A percentile compares a stretch with the other conserved stretches of the same genome.
Conservation (phyloP, 73 alveolate genomes). For the Uronychia setigera region DNA sequence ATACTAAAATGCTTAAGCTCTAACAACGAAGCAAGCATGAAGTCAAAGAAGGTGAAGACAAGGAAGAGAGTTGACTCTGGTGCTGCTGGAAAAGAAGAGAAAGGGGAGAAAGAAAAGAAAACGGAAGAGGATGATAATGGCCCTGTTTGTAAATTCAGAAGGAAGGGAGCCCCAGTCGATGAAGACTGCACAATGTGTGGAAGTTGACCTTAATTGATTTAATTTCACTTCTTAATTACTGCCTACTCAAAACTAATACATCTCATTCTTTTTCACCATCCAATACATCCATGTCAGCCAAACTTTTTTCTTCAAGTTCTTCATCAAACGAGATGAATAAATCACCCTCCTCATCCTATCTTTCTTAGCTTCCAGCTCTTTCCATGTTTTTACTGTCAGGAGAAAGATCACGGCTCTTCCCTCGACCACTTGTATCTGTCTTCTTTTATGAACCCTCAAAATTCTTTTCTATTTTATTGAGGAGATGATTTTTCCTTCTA, state of each 20-base stretch:
- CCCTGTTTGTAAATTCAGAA: not conserved
- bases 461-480: not conserved
- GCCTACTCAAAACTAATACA: too few species aligned
- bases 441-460: too few species aligned
- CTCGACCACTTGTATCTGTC: too few species aligned
- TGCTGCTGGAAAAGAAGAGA: not conserved
- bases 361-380: not conserved
- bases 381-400: too few species aligned
- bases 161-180: not conserved
- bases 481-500: not conserved
- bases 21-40: constrained; percentile 13
- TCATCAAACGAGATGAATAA: not conserved
- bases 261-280: too few species aligned
- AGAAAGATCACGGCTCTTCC: too few species aligned
- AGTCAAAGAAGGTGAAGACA: constrained; percentile 21
- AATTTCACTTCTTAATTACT: not conserved
- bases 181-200: not conserved
- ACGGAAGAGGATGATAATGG: not conserved
- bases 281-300: too few species aligned
- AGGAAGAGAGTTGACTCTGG: not conserved
- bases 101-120: not conserved
- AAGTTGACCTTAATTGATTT: not conserved
- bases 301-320: not conserved
- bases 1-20: constrained; percentile 10
- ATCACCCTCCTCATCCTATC: not conserved